Percentiles rank a stretch among this genome's conserved stretches.
Evolutionary conservation across 495 filamentous ascomycete species (phyloP).

Genomic region (Aspergillus indologenus): DNA sequence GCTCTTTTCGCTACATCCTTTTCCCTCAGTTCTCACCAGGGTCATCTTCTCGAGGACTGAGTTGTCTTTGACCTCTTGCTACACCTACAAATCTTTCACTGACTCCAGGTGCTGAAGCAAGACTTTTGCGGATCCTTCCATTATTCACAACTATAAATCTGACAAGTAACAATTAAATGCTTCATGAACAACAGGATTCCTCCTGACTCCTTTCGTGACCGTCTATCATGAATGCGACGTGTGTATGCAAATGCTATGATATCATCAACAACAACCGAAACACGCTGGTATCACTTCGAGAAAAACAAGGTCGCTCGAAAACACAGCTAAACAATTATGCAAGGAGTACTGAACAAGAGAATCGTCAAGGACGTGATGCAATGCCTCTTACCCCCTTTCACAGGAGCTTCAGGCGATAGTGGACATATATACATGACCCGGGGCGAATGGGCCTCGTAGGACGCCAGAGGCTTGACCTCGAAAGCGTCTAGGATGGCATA

Average conservation of each 20-base stretch:
- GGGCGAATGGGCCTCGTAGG: no score
- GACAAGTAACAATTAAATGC: background rate
- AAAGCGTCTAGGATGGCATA: slow-evolving; percentile 2
- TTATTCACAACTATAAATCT: no score
- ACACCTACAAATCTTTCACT: no score
- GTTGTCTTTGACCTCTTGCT: no score
- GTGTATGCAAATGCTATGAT: background rate
- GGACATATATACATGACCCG: background rate
- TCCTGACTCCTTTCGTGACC: background rate
- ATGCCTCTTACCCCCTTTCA: background rate
- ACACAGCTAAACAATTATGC: background rate
- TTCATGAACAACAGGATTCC: background rate
- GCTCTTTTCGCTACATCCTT: no score
- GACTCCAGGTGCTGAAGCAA: no score
- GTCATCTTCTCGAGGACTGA: no score
- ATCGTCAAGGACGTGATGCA: background rate
- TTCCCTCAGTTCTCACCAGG: no score
- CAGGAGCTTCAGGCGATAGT: background rate
- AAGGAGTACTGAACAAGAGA: background rate
- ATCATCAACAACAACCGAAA: background rate
- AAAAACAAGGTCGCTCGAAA: background rate
- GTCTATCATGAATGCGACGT: background rate
- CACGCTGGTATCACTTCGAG: background rate
- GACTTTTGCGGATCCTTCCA: no score
- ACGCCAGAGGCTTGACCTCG: no score